These are phyloP conservation scores for Diutina pseudorugosa DNA, from an alignment of 1,139 yeast species.

Conservation along the genomic window DNA sequence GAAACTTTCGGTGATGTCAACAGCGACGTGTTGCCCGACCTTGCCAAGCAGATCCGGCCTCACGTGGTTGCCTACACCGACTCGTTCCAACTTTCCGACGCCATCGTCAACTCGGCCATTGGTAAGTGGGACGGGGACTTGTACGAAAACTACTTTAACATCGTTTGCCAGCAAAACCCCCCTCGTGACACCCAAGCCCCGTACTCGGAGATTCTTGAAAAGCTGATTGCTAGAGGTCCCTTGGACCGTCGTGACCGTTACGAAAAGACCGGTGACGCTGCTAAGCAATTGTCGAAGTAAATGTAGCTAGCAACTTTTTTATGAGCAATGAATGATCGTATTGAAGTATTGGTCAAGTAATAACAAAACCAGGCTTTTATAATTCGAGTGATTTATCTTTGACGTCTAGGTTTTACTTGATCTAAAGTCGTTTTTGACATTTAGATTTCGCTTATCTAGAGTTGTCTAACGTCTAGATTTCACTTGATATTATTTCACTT, in stretches of 20 bases:
- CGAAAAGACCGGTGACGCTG: slow-evolving; percentile 31
- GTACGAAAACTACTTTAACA: slow-evolving; percentile 60
- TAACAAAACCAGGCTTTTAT: too few species aligned
- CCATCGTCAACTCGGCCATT: slow-evolving; percentile 72
- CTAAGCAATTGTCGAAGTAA: slow-evolving; percentile 17
- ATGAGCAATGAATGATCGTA: background rate
- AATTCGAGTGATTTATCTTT: too few species aligned
- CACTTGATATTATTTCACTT: too few species aligned
- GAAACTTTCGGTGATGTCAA: slow-evolving; percentile 23
- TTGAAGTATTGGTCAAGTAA: too few species aligned
- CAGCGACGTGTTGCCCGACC: slow-evolving; percentile 21
- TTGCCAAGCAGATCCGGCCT: slow-evolving; percentile 40
- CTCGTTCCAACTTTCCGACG: slow-evolving; percentile 78
- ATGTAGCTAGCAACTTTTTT: background rate
- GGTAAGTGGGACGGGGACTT: slow-evolving; percentile 82
- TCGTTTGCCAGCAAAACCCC: slow-evolving; percentile 40
- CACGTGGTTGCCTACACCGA: slow-evolving; percentile 80
- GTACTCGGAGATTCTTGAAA: slow-evolving; percentile 36
- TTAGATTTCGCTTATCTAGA: too few species aligned
- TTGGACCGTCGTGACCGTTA: slow-evolving; percentile 37
- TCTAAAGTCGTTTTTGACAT: too few species aligned
- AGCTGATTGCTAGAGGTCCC: slow-evolving; percentile 40
- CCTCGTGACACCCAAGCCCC: slow-evolving; percentile 48
- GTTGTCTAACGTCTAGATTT: too few species aligned
- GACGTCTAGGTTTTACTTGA: too few species aligned